Evolutionary conservation across 2,329 filamentous ascomycete genomes (phyloP), one percentile per base, ranked within the genome.

Genomic region (Paracoccidioides lutzii): DNA sequence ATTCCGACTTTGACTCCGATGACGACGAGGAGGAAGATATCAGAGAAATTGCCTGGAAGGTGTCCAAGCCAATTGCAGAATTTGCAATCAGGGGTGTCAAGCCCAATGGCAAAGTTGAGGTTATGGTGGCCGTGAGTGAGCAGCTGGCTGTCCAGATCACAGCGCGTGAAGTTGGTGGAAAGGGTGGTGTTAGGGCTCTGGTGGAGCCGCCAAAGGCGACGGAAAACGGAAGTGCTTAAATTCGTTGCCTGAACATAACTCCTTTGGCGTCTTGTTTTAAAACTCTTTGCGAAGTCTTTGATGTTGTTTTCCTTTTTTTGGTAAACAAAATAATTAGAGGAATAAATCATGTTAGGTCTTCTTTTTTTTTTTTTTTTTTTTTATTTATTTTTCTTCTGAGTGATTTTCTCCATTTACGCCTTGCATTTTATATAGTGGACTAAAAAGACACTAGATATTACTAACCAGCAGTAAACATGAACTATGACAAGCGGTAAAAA

Each of bases 11-110:
- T 57, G 81, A 85, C 53, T 80, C 75, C 48, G 78, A 81, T 33
- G 77, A 80, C 3, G 78, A 76, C 15, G 81, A 87, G 45, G 89
- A 95, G 55, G 88, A 95, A 72, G 90, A 96, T 75, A 80, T 84
- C 66, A 81, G 90, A 61, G 87, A 95, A 75, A 90, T 93, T 79
- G 78, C 93, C 58, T 96, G 90, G 89, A 95, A 95, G 79, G 81
- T 89, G 50, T 87, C 88, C 63, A 82, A 79, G 60, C 78, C 84
- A 35, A 81, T 98, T 58, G 90, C 90, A 58, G 93, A 98, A 77
- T 85, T 88, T 9, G 87, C 85, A 37, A 75, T 98, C 69, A 86
- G 81, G 71, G 88, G 79, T 58, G 81, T 94, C 63, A 91, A 91
- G 82, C 90, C 91, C 76, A 86, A 83, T 57, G 81, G 82, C 66